Base-by-base conservation (phyloP, 306 rosid species). In the Dryas alaskensis region DNA sequence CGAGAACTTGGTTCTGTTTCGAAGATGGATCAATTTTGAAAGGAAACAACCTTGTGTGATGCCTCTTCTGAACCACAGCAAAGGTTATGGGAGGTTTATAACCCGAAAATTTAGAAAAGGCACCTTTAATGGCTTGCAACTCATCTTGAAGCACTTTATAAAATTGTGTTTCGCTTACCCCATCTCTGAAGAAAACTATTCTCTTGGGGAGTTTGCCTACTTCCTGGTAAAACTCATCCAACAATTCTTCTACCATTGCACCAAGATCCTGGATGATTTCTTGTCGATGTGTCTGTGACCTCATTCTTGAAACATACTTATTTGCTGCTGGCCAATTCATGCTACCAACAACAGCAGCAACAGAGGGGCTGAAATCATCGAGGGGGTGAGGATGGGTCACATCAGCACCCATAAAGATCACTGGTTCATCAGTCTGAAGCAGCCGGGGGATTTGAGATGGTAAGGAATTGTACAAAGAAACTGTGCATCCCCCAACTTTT, bases 251-350 rank as follows among this genome's bases (percentile, higher is more conserved):
- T 7, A 88, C 92, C 99, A 95, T 95, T 76, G 88, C 79, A 6
- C 84, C 87, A 0, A 95, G 98, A 78, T 95, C 97, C 25, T 83
- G 83, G 67, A 95, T 92, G 76, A 92, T 95, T 84, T 95, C 99
- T 84, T 95, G 98, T 14, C 98, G 76, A 48, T 95, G 99, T n/a
- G 92, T 95, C 77, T 95, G 98, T 55, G 99, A 95, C 83, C 98
- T 84, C 92, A 95, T 95, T 85, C 98, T 87, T 14, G 99, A 95
- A 37, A 86, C 86, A 8, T 95, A 95, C 81, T 90, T 95, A 88
- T 92, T 95, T 42, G 99, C 97, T 57, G 97, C 87, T 8, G 99
- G 99, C 99, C 99, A 95, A 54, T 95, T 95, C 96, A 92, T 87
- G 89, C 99, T 95, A 8, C 96, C 92, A 75, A 95, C 99, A 55